A percentile compares a stretch with the other conserved stretches of the same genome.
These are phyloP conservation scores for Kluyveromyces dobzhanskii DNA, from an alignment of 805 yeast genomes.

Conservation along the genomic window DNA sequence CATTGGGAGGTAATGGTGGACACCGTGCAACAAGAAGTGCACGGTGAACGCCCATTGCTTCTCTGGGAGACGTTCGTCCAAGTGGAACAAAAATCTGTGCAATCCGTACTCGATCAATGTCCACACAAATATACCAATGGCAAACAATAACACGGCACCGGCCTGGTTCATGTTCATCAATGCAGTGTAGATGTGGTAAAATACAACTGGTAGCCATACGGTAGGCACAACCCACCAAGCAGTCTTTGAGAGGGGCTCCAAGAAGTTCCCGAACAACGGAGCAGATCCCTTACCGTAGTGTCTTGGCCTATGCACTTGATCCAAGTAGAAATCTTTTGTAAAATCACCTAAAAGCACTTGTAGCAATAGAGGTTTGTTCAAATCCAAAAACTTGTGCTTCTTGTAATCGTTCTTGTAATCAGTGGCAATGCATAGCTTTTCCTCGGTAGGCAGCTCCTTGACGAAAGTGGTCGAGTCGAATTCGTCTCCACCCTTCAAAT, in stretches of 20 bases:
- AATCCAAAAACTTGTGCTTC: slow-evolving; percentile 80
- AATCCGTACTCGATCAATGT: slow-evolving; percentile 79
- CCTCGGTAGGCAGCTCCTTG: slow-evolving; percentile 61
- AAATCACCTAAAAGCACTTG: slow-evolving; percentile 75
- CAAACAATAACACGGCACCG: slow-evolving; percentile 51
- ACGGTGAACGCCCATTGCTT: slow-evolving; percentile 63
- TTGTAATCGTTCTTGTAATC: slow-evolving; percentile 63
- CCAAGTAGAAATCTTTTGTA: slow-evolving; percentile 82
- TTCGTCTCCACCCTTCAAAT: slow-evolving; percentile 31
- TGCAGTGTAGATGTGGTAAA: slow-evolving; percentile 55
- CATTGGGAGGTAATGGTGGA: slow-evolving; percentile 97
- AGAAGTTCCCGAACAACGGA: slow-evolving; percentile 85
- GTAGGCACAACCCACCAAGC: slow-evolving; percentile 92
- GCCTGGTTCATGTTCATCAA: slow-evolving; percentile 37
- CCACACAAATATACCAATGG: slow-evolving; percentile 85
- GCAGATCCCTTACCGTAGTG: slow-evolving; percentile 98
- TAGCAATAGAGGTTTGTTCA: slow-evolving; percentile 67
- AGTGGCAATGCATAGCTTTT: slow-evolving; percentile 66
- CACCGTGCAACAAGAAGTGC: slow-evolving; percentile 90
- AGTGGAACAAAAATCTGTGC: slow-evolving; percentile 90
- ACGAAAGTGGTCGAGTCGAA: slow-evolving; percentile 48
- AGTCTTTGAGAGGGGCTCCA: slow-evolving; percentile 85
- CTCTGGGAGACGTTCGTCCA: slow-evolving; percentile 81
- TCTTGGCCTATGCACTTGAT: slow-evolving; percentile 95
- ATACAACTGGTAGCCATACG: slow-evolving; percentile 79